Evolutionary conservation across 306 rosid species (phyloP), one percentile per base, ranked within the genome.

Genomic region (Morella rubra): DNA sequence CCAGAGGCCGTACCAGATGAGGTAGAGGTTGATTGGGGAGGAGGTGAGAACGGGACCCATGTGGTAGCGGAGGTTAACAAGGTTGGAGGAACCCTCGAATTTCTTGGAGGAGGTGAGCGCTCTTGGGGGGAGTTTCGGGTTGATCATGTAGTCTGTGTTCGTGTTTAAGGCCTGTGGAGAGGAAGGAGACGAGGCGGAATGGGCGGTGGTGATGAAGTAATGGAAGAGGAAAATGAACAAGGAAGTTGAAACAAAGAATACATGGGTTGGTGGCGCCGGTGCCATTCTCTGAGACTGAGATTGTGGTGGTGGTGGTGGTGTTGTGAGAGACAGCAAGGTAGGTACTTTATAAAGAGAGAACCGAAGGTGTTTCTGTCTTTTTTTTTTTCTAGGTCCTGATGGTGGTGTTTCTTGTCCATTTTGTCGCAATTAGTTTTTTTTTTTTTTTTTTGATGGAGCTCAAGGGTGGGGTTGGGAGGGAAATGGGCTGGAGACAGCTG

Each of bases 1-100:
- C 98, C 97, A 94, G 8, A 86, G 85, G 0, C 98, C 97, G 82
- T 94, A 94, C 98, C 98, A 94, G 40, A 91, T 86, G 22, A 94
- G 85, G 89, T 91, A 94, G 27, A 91, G 79, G 67, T 94, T 91
- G 75, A 94, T 90, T 5, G 97, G 97, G 24, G 86, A 66, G 46
- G 88, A 87, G 6, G 97, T 90, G 3, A 94, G 86, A 0, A 94
- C 96, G 0, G 98, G 98, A 5, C 98, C 98, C 98, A 94, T 94
- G 82, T 94, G 98, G 90, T 94, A 94, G 3, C 86, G 89, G 53
- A 94, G 97, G 27, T 81, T 58, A 0, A 94, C 93, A 2, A 94
- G 79, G 56, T 94, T 86, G 1, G 98, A 94, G 5, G 96, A 89
- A 1, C 98, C 98, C 73, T 94, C 98, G 77, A 75, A 90, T 8